Evolutionary conservation across 2,329 filamentous ascomycete genomes (phyloP), one percentile per base, ranked within the genome.

Genomic region (Escovopsis sp.): DNA sequence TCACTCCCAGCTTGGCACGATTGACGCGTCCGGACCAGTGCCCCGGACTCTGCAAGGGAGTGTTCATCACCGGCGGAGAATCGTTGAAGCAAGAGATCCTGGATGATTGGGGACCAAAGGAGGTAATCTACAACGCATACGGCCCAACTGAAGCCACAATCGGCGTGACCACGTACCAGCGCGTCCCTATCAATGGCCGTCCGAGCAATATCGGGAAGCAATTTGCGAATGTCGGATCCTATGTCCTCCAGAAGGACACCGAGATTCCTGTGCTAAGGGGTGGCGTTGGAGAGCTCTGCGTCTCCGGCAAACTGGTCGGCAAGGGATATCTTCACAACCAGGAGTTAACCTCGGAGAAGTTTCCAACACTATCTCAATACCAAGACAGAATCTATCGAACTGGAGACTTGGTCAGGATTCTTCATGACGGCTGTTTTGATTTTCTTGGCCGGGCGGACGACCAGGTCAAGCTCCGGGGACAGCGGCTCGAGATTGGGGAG

Each of bases 121-220:
- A 68, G 2, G 84, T 86, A 30, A 86, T 96, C 12, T 88, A 93
- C 61, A 94, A 94, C 48, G 86, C 85, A 3, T 85, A 94, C 44
- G 87, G 87, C 0, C 88, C 87, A 1, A 94, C 87, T 0, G 88
- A 94, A 53, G 81, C 84, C 1, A 94, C 87, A 0, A 94, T 94
- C 43, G 87, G 87, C 5, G 81, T 87, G 26, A 94, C 87, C 0
- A 92, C 90, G 69, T 87, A 80, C 46, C 77, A 78, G n/a, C 70
- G 82, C 25, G 83, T 94, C 7, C 81, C 83, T 0, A 56, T 62
- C 15, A 81, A 80, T 43, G 85, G 84, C 0, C 79, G 85, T 21
- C 75, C 87, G 0, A 81, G 84, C 10, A 94, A 94, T 47, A 94
- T 94, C 45, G 87, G 87, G 1, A 69, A 67, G 18, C 81, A 85